Evolutionary conservation across 2,329 filamentous ascomycete species (phyloP).

Genomic region (Lachnellula cervina): DNA sequence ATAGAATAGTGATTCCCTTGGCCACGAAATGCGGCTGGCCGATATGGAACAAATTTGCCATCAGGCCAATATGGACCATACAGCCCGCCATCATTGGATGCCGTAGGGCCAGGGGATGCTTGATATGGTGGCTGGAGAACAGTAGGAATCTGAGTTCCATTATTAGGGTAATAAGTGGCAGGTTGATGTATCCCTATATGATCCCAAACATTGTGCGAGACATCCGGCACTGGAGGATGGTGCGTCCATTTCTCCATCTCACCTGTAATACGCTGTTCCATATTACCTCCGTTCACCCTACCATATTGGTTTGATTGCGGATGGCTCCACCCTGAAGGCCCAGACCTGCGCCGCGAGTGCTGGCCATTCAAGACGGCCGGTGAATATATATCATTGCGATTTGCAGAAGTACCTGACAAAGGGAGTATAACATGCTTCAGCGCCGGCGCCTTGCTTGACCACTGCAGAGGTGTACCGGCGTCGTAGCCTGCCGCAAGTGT

Average conservation of each 20-base stretch:
- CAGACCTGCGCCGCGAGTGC: slow-evolving; percentile 17
- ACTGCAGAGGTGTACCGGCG: slow-evolving; percentile 65
- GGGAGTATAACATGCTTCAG: slow-evolving; percentile 80
- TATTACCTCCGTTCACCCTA: slow-evolving; percentile 2
- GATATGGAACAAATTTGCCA: slow-evolving; percentile 50
- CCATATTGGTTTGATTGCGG: slow-evolving; percentile 19
- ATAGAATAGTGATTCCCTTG: slow-evolving; percentile 35
- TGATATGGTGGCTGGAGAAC: slow-evolving; percentile 56
- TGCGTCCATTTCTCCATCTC: slow-evolving; percentile 21
- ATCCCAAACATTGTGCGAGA: slow-evolving; percentile 21
- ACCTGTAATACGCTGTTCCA: slow-evolving; percentile 8
- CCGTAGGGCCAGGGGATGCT: slow-evolving; percentile 52
- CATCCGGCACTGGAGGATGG: slow-evolving; percentile 18
- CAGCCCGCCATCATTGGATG: slow-evolving; percentile 50
- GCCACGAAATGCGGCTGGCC: slow-evolving; percentile 52
- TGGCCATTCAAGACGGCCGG: slow-evolving; percentile 8
- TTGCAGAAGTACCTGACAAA: slow-evolving; percentile 33
- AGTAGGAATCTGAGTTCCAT: slow-evolving; percentile 48
- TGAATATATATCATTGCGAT: slow-evolving; percentile 10
- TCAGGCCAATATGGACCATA: slow-evolving; percentile 62
- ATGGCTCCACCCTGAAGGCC: slow-evolving; percentile 22
- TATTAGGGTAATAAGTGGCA: slow-evolving; percentile 29
- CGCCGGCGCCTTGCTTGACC: slow-evolving; percentile 67
- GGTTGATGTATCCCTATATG: slow-evolving; percentile 23
- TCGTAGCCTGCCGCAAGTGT: slow-evolving; percentile 90